A percentile compares a stretch with the other conserved stretches of the same genome.
phyloP scores from a whole-genome alignment of 2,329 filamentous ascomycete species.

The Penicillium sp. region DNA sequence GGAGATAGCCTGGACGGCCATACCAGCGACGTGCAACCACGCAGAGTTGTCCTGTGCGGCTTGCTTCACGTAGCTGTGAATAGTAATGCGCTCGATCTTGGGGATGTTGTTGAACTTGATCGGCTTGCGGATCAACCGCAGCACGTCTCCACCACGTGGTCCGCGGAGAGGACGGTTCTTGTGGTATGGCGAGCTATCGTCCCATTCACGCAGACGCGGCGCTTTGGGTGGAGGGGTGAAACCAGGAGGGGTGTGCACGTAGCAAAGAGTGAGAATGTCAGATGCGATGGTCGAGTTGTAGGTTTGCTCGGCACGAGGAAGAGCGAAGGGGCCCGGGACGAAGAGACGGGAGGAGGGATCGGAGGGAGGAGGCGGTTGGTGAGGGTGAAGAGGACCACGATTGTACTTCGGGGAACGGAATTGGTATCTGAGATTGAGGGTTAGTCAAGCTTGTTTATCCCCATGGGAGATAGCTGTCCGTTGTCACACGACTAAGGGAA shows the following conservation, averaged over 20 bases:
- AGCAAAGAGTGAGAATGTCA: slow-evolving; percentile 85
- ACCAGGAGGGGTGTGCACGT: slow-evolving; percentile 81
- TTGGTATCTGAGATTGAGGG: slow-evolving; percentile 68
- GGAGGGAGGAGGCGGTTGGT: slow-evolving; percentile 82
- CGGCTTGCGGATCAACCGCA: slow-evolving; percentile 53
- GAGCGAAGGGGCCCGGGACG: slow-evolving; percentile 84
- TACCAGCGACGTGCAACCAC: slow-evolving; percentile 76
- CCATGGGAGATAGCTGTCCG: background rate
- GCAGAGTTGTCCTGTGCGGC: slow-evolving; percentile 68
- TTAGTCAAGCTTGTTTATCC: slow-evolving; percentile 6
- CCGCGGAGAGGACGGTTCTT: slow-evolving; percentile 83
- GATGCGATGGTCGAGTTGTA: slow-evolving; percentile 82
- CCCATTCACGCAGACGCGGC: slow-evolving; percentile 78
- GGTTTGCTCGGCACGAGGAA: slow-evolving; percentile 84
- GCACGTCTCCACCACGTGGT: slow-evolving; percentile 71
- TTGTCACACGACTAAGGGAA: background rate
- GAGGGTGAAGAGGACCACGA: slow-evolving; percentile 87
- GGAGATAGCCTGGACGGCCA: slow-evolving; percentile 81
- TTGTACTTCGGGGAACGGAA: slow-evolving; percentile 94
- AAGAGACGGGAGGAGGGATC: slow-evolving; percentile 87
- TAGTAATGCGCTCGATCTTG: slow-evolving; percentile 73
- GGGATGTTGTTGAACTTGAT: slow-evolving; percentile 82
- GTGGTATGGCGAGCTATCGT: slow-evolving; percentile 89
- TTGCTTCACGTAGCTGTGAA: slow-evolving; percentile 72
- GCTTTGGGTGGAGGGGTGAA: slow-evolving; percentile 58